These are phyloP conservation scores for Scutellaria galericulata DNA, from an alignment of 257 asterid species.

Conservation along the genomic window DNA sequence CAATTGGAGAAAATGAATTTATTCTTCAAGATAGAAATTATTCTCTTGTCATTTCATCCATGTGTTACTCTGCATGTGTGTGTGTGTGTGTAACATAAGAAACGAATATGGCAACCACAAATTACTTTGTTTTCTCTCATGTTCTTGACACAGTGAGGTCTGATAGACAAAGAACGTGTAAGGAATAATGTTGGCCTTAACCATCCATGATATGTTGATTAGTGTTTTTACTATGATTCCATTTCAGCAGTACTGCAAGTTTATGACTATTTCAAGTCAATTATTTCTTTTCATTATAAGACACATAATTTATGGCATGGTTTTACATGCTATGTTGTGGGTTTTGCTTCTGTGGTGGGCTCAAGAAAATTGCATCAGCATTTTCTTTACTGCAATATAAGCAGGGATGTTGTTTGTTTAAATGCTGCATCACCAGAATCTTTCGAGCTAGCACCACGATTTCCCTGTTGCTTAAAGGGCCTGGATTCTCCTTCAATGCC, in stretches of 20 bases:
- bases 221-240: background rate
- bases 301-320: background rate
- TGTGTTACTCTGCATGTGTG: background rate
- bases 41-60: background rate
- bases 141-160: background rate
- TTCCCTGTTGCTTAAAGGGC: constrained; percentile 58
- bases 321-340: constrained; percentile 27
- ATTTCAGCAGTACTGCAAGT: background rate
- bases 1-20: background rate
- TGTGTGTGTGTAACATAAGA: background rate
- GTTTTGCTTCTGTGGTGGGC: constrained; percentile 36
- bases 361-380: constrained; percentile 60
- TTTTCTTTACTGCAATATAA: constrained; percentile 68
- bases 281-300: background rate
- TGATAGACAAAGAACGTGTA: background rate
- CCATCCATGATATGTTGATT: background rate
- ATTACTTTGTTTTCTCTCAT: background rate
- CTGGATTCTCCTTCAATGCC: constrained; percentile 59
- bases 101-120: background rate
- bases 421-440: constrained; percentile 45
- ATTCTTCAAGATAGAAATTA: background rate
- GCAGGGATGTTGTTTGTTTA: constrained; percentile 77
- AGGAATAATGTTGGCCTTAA: background rate
- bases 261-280: background rate
- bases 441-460: constrained; percentile 65